phyloP scores from a whole-genome alignment of 2,329 filamentous ascomycete species.

The Monosporascus sp. region DNA sequence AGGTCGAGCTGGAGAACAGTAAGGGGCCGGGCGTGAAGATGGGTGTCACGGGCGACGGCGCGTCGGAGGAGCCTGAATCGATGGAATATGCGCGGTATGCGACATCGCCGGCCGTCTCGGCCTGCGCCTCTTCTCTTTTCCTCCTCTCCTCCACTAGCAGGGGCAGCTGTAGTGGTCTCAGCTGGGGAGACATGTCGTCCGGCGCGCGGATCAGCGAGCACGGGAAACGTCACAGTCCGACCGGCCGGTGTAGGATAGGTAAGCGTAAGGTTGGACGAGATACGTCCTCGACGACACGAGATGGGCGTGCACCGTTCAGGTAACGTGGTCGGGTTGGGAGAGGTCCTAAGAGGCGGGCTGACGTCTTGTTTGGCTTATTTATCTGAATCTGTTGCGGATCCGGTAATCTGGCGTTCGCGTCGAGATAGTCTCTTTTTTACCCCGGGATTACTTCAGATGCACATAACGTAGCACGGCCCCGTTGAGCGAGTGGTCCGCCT shows the following conservation, averaged over 20 bases:
- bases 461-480: not conserved
- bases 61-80: conserved; percentile 59
- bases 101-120: conserved; percentile 29
- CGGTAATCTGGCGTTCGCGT: not conserved
- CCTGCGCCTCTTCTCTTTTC: conserved; percentile 21
- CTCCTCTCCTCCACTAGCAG: conserved; percentile 25
- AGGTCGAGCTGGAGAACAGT: conserved; percentile 68
- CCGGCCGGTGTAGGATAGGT: not conserved
- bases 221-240: conserved; percentile 8
- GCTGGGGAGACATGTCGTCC: conserved; percentile 21
- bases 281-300: not conserved
- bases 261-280: conserved; percentile 1
- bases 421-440: not conserved
- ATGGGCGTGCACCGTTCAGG: not conserved
- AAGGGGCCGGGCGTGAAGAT: conserved; percentile 62
- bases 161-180: conserved; percentile 28
- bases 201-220: conserved; percentile 10
- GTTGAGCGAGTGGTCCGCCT: not conserved
- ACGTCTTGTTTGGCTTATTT: not conserved
- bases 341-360: not conserved
- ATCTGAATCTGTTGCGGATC: not conserved
- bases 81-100: conserved; percentile 43
- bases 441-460: not conserved
- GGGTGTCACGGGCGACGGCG: conserved; percentile 65
- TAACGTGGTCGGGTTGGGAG: not conserved